Conservation (phyloP, 2,329 filamentous ascomycete genomes). For the Calonectria pseudoturangicola region DNA sequence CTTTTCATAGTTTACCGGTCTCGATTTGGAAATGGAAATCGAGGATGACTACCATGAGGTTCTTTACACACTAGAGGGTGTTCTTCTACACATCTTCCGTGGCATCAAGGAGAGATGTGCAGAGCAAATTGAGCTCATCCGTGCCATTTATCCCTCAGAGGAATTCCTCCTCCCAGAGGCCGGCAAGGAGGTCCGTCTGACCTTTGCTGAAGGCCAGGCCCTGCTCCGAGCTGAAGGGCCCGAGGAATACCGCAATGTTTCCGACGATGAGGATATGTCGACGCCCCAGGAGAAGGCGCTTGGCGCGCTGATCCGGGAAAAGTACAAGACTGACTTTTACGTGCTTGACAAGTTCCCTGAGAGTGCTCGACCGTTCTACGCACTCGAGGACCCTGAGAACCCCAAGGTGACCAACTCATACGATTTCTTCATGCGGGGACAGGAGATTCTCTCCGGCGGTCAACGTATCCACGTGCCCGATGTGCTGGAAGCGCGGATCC, state of each 20-base stretch:
- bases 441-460: conserved; percentile 94
- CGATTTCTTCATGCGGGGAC: conserved; percentile 93
- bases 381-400: conserved; percentile 82
- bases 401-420: conserved; percentile 79
- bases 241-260: conserved; percentile 79
- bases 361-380: conserved; percentile 92
- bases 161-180: conserved; percentile 84
- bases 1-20: conserved; percentile 81
- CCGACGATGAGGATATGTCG: conserved; percentile 85
- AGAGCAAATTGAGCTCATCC: conserved; percentile 83
- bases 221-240: conserved; percentile 85
- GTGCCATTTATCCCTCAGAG: conserved; percentile 84
- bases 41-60: conserved; percentile 86
- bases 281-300: conserved; percentile 93
- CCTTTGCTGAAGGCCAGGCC: conserved; percentile 85
- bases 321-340: conserved; percentile 97
- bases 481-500: conserved; percentile 86
- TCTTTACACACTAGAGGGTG: conserved; percentile 80
- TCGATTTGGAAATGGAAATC: conserved; percentile 94
- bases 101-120: conserved; percentile 80
- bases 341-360: conserved; percentile 97
- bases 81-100: conserved; percentile 87
- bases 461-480: conserved; percentile 91
- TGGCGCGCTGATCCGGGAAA: conserved; percentile 88
- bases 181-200: conserved; percentile 84